Conservation (phyloP, 345 rosid genomes). For the Eucalyptus viminalis region DNA sequence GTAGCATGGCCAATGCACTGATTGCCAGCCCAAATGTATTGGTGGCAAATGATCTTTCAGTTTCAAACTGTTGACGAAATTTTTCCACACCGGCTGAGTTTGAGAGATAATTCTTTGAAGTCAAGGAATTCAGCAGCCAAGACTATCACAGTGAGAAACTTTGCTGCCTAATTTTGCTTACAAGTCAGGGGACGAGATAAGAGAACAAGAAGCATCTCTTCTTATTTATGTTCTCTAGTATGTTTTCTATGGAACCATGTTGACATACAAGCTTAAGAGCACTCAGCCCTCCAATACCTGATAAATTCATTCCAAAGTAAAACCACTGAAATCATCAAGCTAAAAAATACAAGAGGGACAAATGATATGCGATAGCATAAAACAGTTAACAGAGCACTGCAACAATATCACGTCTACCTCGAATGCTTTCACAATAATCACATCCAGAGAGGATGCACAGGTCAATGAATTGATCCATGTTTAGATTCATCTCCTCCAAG, state of each 20-base stretch:
- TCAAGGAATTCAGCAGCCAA: not conserved
- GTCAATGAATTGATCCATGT: constrained; percentile 94
- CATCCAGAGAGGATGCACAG: constrained; percentile 93
- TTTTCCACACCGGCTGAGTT: too few relatives aligned
- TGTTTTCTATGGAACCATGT: too few relatives aligned
- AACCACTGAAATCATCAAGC: not conserved
- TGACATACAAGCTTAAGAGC: constrained; percentile 73
- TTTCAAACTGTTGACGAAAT: too few relatives aligned
- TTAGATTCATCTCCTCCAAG: constrained; percentile 69
- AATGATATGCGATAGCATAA: not conserved
- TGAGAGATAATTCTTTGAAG: too few relatives aligned
- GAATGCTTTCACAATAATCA: constrained; percentile 91
- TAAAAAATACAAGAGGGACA: not conserved
- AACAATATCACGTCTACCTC: constrained; percentile 25
- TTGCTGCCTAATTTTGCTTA: not conserved
- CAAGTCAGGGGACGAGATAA: not conserved
- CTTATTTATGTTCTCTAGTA: too few relatives aligned
- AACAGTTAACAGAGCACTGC: not conserved
- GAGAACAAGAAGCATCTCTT: not conserved
- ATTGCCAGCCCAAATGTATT: too few relatives aligned
- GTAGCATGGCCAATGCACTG: too few relatives aligned
- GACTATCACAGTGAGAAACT: not conserved
- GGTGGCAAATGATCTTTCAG: too few relatives aligned
- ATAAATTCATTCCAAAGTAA: not conserved
- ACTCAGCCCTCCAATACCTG: constrained; percentile 81